phyloP scores from a whole-genome alignment of 1,284 basidiomycete species.

The Ustilago trichophora region DNA sequence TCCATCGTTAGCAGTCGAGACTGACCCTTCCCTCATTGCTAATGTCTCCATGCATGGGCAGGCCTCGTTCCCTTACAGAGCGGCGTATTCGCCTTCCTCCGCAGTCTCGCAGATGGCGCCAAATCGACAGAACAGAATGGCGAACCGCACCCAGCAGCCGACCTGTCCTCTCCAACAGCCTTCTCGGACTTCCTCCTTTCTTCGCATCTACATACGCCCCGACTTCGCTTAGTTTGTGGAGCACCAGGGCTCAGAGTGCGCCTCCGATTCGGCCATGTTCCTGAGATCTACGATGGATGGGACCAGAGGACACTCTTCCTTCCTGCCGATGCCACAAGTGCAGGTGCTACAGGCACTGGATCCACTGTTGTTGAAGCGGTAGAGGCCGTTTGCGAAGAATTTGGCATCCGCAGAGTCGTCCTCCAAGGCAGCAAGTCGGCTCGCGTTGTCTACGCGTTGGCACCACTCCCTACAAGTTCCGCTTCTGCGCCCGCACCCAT shows the following conservation, averaged over 20 bases:
- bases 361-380: conserved; percentile 63
- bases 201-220: conserved; percentile 75
- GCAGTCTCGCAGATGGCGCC: conserved; percentile 72
- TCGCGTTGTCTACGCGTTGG: conserved; percentile 61
- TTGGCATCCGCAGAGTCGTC: conserved; percentile 74
- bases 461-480: conserved; percentile 33
- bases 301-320: conserved; percentile 40
- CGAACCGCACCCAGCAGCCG: conserved; percentile 80
- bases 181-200: conserved; percentile 76
- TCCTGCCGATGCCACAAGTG: conserved; percentile 30
- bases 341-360: conserved; percentile 33
- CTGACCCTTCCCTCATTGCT: no score
- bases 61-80: conserved; percentile 26
- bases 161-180: conserved; percentile 63
- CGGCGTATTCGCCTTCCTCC: conserved; percentile 69
- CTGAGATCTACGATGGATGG: conserved; percentile 76
- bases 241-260: conserved; percentile 73
- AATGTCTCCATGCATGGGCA: background rate
- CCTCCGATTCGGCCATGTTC: conserved; percentile 76
- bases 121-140: conserved; percentile 81
- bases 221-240: conserved; percentile 73
- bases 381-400: conserved; percentile 72
- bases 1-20: background rate
- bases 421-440: conserved; percentile 65
- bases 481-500: conserved; percentile 37